Evolutionary conservation across 2,329 filamentous ascomycete species (phyloP), one percentile per base, ranked within the genome.

Genomic region (Sclerotinia minor): DNA sequence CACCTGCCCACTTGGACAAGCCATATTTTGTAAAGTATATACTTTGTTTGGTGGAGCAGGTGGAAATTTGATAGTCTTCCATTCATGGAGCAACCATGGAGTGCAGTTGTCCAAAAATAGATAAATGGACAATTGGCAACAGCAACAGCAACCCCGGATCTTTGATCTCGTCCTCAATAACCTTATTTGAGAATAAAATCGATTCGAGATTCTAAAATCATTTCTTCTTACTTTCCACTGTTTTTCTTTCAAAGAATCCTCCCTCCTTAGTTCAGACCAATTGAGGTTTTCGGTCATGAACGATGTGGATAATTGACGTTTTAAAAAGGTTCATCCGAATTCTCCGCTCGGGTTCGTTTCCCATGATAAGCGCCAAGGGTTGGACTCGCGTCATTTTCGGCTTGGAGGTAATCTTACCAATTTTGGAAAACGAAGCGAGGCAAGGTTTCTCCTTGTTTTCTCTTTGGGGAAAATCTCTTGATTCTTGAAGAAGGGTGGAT

Each of bases 11-110:
- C 44, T 38, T 61, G 9, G 44, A 61, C 64, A 58, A 26, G 44
- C 44, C n/a, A 49, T 60, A 21, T 17, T 35, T 15, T 19, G 35
- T 6, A 35, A 24, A 17, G 44, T 61, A 47, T 49, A 61, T 26
- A 35, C 58, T 61, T 50, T 50, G 45, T 49, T 61, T 61, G 32
- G 58, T 61, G 58, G 58, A 50, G 29, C 44, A 24, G 29, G 58
- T 60, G 58, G 58, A 49, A 15, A 49, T 60, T 49, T 13, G 44
- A 35, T 19, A 35, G 32, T 35, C 58, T 60, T 24, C 17, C 24
- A 49, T 26, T 49, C 35, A 60, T 60, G 44, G 58, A 49, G 44
- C 17, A 35, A 24, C 44, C 44, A 24, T 60, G 58, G 19, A 60
- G 15, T 35, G 24, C 19, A 6, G 24, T 35, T 6, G 21, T 24